A percentile compares a stretch with the other conserved stretches of the same genome.
Evolutionary conservation across 2,329 filamentous ascomycete genomes (phyloP).

Genomic region (Rutstroemia sp.): DNA sequence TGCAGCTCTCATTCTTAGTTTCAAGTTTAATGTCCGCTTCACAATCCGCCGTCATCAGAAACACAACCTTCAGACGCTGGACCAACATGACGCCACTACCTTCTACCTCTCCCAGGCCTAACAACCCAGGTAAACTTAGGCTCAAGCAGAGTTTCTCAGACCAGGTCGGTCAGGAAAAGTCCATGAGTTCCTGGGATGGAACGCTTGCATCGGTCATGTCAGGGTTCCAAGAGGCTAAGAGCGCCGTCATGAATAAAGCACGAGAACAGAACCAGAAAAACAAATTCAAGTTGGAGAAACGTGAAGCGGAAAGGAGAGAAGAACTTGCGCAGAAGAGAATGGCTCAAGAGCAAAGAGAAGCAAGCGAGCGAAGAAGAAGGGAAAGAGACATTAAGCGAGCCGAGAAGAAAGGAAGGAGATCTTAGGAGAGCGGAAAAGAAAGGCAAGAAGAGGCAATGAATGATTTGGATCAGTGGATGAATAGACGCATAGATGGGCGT

Average conservation of each 20-base stretch:
- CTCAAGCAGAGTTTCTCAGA: no score
- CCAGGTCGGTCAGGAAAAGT: neutral
- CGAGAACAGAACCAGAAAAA: neutral
- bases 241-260: neutral
- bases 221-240: neutral
- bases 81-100: constrained; percentile 31
- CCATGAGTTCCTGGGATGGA: neutral
- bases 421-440: neutral
- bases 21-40: constrained; percentile 32
- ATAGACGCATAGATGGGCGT: no score
- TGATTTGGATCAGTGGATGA: no score
- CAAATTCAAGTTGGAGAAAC: neutral
- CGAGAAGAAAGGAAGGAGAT: neutral
- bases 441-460: no score
- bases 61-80: constrained; percentile 31
- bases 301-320: constrained; percentile 2
- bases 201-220: neutral
- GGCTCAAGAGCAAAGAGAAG: neutral
- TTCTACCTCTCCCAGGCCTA: neutral
- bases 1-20: constrained; percentile 57
- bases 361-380: neutral
- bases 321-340: neutral
- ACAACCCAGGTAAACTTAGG: neutral
- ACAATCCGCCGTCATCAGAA: constrained; percentile 40
- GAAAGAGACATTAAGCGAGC: constrained; percentile 1